A percentile compares a stretch with the other conserved stretches of the same genome.
Evolutionary conservation across 2,329 filamentous ascomycete genomes (phyloP).

Genomic region (Orbilia ellipsospora): DNA sequence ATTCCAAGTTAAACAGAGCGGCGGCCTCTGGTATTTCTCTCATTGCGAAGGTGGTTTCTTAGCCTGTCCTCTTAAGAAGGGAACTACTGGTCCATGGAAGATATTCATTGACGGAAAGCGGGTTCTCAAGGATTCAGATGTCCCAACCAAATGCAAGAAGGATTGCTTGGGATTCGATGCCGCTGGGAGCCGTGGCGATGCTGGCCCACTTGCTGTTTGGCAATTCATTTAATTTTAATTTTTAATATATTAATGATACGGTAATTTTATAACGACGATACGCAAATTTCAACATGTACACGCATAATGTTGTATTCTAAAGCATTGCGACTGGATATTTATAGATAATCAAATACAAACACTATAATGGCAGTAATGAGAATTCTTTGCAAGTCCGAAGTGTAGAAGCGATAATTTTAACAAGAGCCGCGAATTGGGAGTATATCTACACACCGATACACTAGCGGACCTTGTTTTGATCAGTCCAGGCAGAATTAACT

Average conservation of each 20-base stretch:
- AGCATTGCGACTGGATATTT: not conserved
- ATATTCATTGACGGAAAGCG: slow-evolving; percentile 63
- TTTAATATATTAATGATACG: not conserved
- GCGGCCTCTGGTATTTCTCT: slow-evolving; percentile 59
- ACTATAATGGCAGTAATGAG: not conserved
- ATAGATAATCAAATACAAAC: not conserved
- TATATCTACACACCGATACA: too few relatives aligned
- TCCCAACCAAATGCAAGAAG: slow-evolving; percentile 28
- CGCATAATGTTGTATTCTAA: not conserved
- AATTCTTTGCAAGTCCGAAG: too few relatives aligned
- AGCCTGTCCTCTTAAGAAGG: slow-evolving; percentile 62
- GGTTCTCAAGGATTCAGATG: slow-evolving; percentile 48
- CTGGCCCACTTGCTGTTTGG: slow-evolving; percentile 19
- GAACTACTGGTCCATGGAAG: slow-evolving; percentile 60
- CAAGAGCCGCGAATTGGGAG: too few relatives aligned
- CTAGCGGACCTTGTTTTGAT: not conserved
- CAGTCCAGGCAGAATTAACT: not conserved
- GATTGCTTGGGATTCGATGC: slow-evolving; percentile 49
- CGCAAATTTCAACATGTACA: not conserved
- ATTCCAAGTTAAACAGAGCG: slow-evolving; percentile 62
- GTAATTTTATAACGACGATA: not conserved
- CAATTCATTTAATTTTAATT: slow-evolving; percentile 26
- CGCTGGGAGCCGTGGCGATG: slow-evolving; percentile 12
- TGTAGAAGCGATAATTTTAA: too few relatives aligned
- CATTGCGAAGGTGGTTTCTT: slow-evolving; percentile 63